Conservation (phyloP, 139 green algal genomes). For the Tetradesmus lagerheimii region DNA sequence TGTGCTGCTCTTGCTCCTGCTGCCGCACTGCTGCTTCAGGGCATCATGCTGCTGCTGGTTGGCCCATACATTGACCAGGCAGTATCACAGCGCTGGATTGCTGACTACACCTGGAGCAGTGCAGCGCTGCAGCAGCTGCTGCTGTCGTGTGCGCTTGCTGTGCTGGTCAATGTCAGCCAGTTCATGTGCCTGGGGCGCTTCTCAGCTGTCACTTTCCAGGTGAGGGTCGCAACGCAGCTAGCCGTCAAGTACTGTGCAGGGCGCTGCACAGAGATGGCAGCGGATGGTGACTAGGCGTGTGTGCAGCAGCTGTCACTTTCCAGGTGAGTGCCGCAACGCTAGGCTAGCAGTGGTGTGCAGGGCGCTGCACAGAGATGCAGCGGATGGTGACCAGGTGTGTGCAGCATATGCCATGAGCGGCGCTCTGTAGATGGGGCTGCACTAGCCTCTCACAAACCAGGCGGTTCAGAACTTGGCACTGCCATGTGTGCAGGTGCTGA, state of each 20-base stretch:
- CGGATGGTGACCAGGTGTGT: too few relatives aligned
- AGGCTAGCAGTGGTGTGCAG: not conserved
- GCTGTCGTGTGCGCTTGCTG: constrained; percentile 80
- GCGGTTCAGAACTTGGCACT: too few relatives aligned
- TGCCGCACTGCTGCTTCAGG: constrained; percentile 55
- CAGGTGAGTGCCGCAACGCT: constrained; percentile 26
- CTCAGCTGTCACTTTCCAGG: constrained; percentile 89
- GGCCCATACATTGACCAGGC: constrained; percentile 82
- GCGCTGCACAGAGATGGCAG: not conserved
- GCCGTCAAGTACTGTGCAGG: not conserved
- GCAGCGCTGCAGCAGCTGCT: constrained; percentile 58
- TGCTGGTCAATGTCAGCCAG: constrained; percentile 91
- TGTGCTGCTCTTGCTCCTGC: not conserved
- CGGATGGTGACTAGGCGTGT: too few relatives aligned
- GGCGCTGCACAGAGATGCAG: not conserved
- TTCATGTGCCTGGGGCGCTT: constrained; percentile 96
- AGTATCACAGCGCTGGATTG: constrained; percentile 52
- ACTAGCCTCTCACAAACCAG: too few relatives aligned
- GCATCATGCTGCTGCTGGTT: constrained; percentile 74
- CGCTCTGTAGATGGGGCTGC: too few relatives aligned
- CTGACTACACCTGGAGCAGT: constrained; percentile 16
- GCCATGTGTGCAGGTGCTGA: too few relatives aligned
- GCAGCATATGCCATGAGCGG: too few relatives aligned
- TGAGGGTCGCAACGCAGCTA: not conserved
- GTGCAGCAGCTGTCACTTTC: constrained; percentile 93